Percentiles rank a stretch among this genome's conserved stretches.
Evolutionary conservation across 495 filamentous ascomycete species (phyloP).

Genomic region (Penicillium argentinense): DNA sequence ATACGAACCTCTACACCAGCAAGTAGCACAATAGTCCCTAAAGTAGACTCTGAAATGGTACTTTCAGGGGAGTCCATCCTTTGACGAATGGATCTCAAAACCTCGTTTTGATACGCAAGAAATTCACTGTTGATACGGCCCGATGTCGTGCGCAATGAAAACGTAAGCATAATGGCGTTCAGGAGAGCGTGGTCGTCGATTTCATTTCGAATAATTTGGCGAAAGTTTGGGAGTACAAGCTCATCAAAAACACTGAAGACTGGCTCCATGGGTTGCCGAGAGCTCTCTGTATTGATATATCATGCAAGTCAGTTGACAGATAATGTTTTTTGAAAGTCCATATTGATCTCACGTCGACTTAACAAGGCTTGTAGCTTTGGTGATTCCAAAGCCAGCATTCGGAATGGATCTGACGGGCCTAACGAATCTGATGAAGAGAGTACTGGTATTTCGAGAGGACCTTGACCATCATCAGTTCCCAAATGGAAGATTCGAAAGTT

Average conservation of each 20-base stretch:
- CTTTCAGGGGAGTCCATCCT: constrained; percentile 23
- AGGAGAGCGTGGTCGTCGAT: constrained; percentile 34
- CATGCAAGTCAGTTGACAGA: too few relatives aligned
- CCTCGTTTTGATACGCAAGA: constrained; percentile 31
- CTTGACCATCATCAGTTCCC: not conserved
- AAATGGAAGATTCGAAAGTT: constrained; percentile 26
- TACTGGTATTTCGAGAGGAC: not conserved
- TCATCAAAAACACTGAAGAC: constrained; percentile 35
- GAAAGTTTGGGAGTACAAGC: constrained; percentile 35
- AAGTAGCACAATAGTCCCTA: constrained; percentile 41
- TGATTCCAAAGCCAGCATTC: constrained; percentile 30
- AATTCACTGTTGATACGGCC: constrained; percentile 26
- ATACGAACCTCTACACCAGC: constrained; percentile 35
- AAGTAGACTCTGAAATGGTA: constrained; percentile 32
- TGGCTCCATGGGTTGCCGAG: constrained; percentile 25
- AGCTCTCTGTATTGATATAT: constrained; percentile 5
- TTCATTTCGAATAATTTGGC: constrained; percentile 28
- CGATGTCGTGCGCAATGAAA: constrained; percentile 22
- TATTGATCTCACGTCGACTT: constrained; percentile 28
- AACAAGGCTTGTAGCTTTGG: constrained; percentile 29
- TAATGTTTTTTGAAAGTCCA: too few relatives aligned
- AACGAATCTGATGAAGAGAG: too few relatives aligned
- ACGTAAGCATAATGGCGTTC: constrained; percentile 38
- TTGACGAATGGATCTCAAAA: constrained; percentile 31
- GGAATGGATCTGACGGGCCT: constrained; percentile 33